Base-by-base conservation (phyloP, 192 early-diverging fungal species). In the Podochytrium sp. region DNA sequence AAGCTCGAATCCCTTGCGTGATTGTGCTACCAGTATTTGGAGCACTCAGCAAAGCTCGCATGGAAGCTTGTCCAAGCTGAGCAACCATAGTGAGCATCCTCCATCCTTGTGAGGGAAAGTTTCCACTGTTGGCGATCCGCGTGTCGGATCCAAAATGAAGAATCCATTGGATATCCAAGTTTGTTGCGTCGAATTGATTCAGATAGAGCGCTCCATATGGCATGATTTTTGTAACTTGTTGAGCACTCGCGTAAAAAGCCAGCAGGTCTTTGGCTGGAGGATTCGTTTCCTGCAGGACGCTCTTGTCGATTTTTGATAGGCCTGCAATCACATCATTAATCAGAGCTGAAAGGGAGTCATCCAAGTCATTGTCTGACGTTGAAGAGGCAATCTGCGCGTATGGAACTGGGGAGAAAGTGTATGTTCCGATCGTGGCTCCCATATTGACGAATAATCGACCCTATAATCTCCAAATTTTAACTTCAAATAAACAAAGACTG, bases 1-100 rank as follows among this genome's bases (percentile, higher is more conserved):
- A 82, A 30, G 82, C 76, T 3, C 92, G 79, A 65, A 88, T 78
- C 0, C 91, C 90, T 73, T 90, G 91, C 2, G 90, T 90, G 33
- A 93, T 91, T 50, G 80, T 75, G 4, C 80, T 63, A 57, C 61
- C 77, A 1, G 77, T 71, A 7, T 75, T 70, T 2, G 58, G 43
- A 50, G 40, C 73, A 2, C 76, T 65, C 10, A 79, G 59, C 40
- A 76, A 70, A 43, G 53, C 60, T 0, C 82, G 38, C 20, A 83
- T 50, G 12, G 73, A 74, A 1, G 79, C 79, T 52, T 85, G 87
- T n/a, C 74, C 62, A 2, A 83, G 37, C 66, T 78, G 77, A 0
- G 83, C 35, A 47, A 83, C 81, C 53, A 82, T 78, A 34, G 83
- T 69, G 33, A 90, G 63, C 50, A 86, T 59, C 29, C 90, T 81